These are phyloP conservation scores for Trypanosoma rangeli DNA, from an alignment of 208 protist genomes.

Conservation along the genomic window DNA sequence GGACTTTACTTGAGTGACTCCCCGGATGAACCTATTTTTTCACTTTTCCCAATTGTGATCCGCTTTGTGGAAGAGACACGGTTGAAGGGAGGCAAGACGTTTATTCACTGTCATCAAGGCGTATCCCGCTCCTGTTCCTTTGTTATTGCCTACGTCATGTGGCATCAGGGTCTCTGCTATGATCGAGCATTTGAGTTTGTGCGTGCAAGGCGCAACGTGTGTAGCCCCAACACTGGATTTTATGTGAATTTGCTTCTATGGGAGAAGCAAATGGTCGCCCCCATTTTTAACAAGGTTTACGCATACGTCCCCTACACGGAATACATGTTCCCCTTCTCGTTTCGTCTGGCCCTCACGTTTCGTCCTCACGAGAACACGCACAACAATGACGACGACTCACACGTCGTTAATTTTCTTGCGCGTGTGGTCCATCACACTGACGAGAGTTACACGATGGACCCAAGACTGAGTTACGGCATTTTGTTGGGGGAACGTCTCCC, in stretches of 20 bases:
- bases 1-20: constrained; percentile 84
- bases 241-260: constrained; percentile 82
- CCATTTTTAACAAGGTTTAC: constrained; percentile 52
- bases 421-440: constrained; percentile 23
- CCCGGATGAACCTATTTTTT: constrained; percentile 89
- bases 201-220: constrained; percentile 62
- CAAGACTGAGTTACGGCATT: constrained; percentile 60
- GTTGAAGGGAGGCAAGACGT: constrained; percentile 58
- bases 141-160: constrained; percentile 93
- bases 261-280: constrained; percentile 62
- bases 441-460: constrained; percentile 42
- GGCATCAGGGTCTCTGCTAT: constrained; percentile 77
- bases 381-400: constrained; percentile 23
- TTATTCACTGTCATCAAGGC: constrained; percentile 95
- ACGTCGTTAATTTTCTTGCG: constrained; percentile 25
- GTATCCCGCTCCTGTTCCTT: constrained; percentile 90
- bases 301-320: constrained; percentile 63
- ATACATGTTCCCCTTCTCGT: constrained; percentile 44
- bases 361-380: background rate
- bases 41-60: constrained; percentile 88
- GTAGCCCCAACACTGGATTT: constrained; percentile 92
- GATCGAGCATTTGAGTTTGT: constrained; percentile 82
- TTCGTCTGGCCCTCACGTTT: constrained; percentile 50
- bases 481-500: constrained; percentile 27
- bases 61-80: constrained; percentile 81